These are phyloP conservation scores for Hirsutella minnesotensis DNA, from an alignment of 2,329 filamentous ascomycete species.

Conservation along the genomic window DNA sequence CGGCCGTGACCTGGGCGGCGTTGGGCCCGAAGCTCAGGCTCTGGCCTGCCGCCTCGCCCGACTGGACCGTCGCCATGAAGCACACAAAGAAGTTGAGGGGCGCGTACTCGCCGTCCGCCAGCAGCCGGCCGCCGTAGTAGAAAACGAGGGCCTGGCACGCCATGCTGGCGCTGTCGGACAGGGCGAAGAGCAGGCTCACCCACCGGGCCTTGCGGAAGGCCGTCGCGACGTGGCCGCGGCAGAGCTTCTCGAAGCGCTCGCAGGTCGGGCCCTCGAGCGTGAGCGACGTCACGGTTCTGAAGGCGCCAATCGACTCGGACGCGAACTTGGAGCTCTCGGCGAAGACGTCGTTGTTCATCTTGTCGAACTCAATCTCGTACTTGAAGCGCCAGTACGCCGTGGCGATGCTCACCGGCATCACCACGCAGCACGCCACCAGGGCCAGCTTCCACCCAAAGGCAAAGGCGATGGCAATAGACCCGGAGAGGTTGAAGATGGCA, in stretches of 20 bases:
- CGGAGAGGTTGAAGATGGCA: constrained; percentile 53
- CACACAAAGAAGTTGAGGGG: constrained; percentile 39
- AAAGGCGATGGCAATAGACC: constrained; percentile 55
- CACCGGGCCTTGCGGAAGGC: constrained; percentile 51
- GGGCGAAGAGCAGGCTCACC: constrained; percentile 53
- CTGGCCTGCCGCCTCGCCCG: constrained; percentile 54
- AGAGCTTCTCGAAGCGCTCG: constrained; percentile 45
- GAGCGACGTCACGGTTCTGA: constrained; percentile 59
- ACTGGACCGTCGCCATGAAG: constrained; percentile 56
- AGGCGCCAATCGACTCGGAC: constrained; percentile 61
- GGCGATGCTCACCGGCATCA: constrained; percentile 35
- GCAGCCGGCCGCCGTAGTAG: constrained; percentile 53
- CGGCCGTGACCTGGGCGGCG: constrained; percentile 44
- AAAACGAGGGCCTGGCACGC: constrained; percentile 52
- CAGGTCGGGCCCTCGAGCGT: constrained; percentile 58
- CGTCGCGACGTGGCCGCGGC: constrained; percentile 43
- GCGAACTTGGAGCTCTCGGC: constrained; percentile 63
- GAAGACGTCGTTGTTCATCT: constrained; percentile 57
- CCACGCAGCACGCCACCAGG: constrained; percentile 52
- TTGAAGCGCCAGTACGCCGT: constrained; percentile 39
- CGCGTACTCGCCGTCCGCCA: constrained; percentile 37
- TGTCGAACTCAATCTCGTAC: constrained; percentile 55
- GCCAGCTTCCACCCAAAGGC: constrained; percentile 68
- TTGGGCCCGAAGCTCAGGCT: constrained; percentile 58
- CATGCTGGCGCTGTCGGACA: constrained; percentile 55